Evolutionary conservation across 306 rosid genomes (phyloP).

Genomic region (Vachellia collinsii): DNA sequence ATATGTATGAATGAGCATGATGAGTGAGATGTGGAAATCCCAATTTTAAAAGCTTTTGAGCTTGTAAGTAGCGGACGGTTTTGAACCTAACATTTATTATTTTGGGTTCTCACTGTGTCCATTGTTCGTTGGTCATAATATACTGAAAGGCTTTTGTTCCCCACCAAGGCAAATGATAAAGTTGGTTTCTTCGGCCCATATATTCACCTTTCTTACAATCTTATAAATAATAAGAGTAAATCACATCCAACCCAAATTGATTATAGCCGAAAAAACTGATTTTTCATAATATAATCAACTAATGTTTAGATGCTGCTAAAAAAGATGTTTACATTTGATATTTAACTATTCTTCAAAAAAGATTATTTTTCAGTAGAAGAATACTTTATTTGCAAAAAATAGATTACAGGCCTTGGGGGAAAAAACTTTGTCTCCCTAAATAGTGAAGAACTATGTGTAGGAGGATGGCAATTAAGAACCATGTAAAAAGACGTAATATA

Average conservation of each 20-base stretch:
- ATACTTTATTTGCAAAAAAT: too few species aligned
- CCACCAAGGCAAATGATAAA: background rate
- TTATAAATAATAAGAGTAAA: background rate
- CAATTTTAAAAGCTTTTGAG: background rate
- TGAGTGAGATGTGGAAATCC: background rate
- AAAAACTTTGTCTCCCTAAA: too few species aligned
- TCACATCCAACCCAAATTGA: background rate
- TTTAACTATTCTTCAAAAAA: background rate
- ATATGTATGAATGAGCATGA: background rate
- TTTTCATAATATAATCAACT: too few species aligned
- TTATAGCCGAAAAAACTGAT: background rate
- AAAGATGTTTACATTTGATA: too few species aligned
- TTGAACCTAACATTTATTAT: background rate
- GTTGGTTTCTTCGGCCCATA: background rate
- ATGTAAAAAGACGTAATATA: too few species aligned
- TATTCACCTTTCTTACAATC: background rate
- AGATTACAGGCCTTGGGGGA: too few species aligned
- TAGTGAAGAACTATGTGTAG: too few species aligned
- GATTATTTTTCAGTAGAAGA: background rate
- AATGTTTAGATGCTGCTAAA: too few species aligned
- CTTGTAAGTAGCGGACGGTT: background rate
- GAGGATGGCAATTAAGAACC: background rate
- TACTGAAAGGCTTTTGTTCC: background rate
- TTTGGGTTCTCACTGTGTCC: background rate
- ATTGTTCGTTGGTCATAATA: background rate